Conservation (phyloP, 192 early-diverging fungal genomes). For the Umbelopsis ramanniana region DNA sequence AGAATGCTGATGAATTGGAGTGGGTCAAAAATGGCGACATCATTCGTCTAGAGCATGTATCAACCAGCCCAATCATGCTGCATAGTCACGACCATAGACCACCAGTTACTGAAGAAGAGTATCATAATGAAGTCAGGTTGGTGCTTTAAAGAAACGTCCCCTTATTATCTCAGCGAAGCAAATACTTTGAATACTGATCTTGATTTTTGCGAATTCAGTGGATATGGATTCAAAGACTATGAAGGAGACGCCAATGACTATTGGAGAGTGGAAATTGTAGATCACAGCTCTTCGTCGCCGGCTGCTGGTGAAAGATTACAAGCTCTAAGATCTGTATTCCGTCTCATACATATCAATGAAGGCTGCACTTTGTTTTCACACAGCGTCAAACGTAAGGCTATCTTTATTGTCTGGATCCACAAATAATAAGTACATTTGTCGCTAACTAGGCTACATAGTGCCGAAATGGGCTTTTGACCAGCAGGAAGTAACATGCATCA, state of each 20-base stretch:
- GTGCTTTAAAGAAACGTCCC: background rate
- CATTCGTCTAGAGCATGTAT: constrained; percentile 74
- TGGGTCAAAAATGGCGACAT: constrained; percentile 71
- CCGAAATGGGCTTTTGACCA: constrained; percentile 95
- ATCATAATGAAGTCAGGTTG: constrained; percentile 76
- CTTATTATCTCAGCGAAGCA: too few relatives aligned
- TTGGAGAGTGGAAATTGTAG: constrained; percentile 83
- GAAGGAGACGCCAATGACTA: constrained; percentile 91
- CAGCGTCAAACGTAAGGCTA: constrained; percentile 49
- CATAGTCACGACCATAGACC: constrained; percentile 75
- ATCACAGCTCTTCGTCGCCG: constrained; percentile 50
- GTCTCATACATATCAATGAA: constrained; percentile 72
- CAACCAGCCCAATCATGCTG: constrained; percentile 62
- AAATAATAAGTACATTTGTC: background rate
- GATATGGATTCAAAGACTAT: constrained; percentile 73
- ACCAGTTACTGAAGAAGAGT: constrained; percentile 70
- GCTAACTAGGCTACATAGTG: constrained; percentile 39
- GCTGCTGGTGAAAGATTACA: constrained; percentile 59
- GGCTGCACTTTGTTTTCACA: constrained; percentile 85
- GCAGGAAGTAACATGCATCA: constrained; percentile 94
- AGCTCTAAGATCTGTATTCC: constrained; percentile 70
- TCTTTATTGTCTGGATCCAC: background rate
- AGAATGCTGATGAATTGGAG: constrained; percentile 40
- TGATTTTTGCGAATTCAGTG: constrained; percentile 29
- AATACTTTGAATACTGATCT: too few relatives aligned